These are phyloP conservation scores for Clitocybe nebularis DNA, from an alignment of 1,284 basidiomycete species.

Conservation along the genomic window DNA sequence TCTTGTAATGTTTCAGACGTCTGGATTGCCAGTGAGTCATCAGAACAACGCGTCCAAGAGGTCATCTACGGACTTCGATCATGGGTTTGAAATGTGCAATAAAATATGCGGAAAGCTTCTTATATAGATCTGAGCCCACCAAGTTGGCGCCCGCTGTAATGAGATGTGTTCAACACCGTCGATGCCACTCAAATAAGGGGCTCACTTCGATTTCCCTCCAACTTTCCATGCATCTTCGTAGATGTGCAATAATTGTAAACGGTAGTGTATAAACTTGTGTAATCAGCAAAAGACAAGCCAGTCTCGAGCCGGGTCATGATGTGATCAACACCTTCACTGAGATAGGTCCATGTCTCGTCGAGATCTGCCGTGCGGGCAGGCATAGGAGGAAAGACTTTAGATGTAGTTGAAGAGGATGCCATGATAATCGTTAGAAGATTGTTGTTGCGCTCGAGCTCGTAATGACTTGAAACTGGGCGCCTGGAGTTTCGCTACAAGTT, in stretches of 20 bases:
- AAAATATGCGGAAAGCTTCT: slow-evolving; percentile 85
- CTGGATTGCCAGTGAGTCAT: slow-evolving; percentile 33
- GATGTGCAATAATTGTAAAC: slow-evolving; percentile 97
- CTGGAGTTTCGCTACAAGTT: too few species aligned
- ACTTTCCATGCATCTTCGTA: slow-evolving; percentile 72
- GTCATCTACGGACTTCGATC: slow-evolving; percentile 45
- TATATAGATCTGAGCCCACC: slow-evolving; percentile 94
- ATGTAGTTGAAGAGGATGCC: slow-evolving; percentile 3
- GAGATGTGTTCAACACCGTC: slow-evolving; percentile 8
- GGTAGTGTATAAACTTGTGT: slow-evolving; percentile 91
- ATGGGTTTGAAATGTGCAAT: slow-evolving; percentile 72
- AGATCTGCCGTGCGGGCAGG: slow-evolving; percentile 68
- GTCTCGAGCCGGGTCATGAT: slow-evolving; percentile 88
- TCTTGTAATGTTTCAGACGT: slow-evolving; percentile 80
- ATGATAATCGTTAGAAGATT: slow-evolving; percentile 4
- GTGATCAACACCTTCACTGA: slow-evolving; percentile 87
- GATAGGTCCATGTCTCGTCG: slow-evolving; percentile 85
- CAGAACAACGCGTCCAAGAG: background rate
- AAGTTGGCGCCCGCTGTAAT: slow-evolving; percentile 82
- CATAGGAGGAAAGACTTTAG: slow-evolving; percentile 38
- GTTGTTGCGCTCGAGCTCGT: too few species aligned
- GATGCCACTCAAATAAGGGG: slow-evolving; percentile 17
- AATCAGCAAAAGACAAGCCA: slow-evolving; percentile 89
- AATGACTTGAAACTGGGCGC: background rate
- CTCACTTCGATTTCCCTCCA: slow-evolving; percentile 64